Base-by-base conservation (phyloP, 2,329 filamentous ascomycete species). In the Parastagonospora nodorum region DNA sequence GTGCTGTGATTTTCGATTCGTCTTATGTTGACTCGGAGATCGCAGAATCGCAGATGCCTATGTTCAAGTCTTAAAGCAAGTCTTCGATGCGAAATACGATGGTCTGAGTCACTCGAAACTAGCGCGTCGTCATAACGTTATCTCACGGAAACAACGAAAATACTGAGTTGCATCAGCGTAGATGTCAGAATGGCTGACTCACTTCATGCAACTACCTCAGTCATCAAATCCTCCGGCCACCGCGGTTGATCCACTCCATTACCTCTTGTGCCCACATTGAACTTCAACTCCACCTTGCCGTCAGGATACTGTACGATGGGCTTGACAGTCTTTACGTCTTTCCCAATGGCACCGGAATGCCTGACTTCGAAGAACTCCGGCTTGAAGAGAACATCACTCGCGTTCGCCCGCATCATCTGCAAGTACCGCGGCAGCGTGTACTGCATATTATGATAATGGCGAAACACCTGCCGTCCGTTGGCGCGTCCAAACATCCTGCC, bases 361-460 rank as follows among this genome's bases (percentile, higher is more conserved):
- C 74, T 62, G 24, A 61, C 58, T 61, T 81, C 75, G 49, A 84
- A 84, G 64, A 81, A 84, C 0, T 71, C 66, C 0, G 77, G 73
- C 4, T 77, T 72, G 48, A 84, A 78, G 1, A 84, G 53, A 0
- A 67, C 67, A 5, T 68, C 52, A 0, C 57, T 68, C 12, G 72
- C 72, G 46, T 80, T 68, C 42, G 75, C 58, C 15, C 69, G 48
- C 19, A 81, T 58, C 64, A 77, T 69, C 14, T 71, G 68, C 35
- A 80, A 44, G 54, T 77, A 76, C 3, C 62, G 64, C 7, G 77
- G 77, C 5, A 80, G 48, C 1, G 64, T 68, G 40, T 78, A 73
- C 1, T 50, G 51, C 78, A 82, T 82, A 28, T 74, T 71, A 54
- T 83, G 75, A 59, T 80, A 78, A 59, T 83, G 77, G 9, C 80